Base-by-base conservation (phyloP, 176 grass and related monocot genomes). In the Musa acuminata region DNA sequence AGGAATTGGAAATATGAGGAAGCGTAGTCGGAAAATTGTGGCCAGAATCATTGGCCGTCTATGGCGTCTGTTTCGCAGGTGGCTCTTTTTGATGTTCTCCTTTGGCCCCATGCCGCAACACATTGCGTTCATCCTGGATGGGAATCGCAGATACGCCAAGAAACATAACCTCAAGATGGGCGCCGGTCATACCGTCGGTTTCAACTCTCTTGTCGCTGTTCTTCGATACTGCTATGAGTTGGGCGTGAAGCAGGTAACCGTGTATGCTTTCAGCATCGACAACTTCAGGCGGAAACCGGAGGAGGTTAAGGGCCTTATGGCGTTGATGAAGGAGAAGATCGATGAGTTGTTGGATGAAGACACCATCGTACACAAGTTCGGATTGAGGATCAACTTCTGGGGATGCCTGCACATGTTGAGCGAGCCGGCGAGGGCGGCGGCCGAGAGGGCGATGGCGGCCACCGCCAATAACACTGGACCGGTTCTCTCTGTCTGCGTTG, bases 251-350 rank as follows among this genome's bases (percentile, higher is more conserved):
- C 88, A 82, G 71, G 81, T 90, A 0, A 93, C 85, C 0, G 81
- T 97, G 0, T 97, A 97, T 5, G 90, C 93, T 59, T 97, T 97
- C 49, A 93, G 93, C 72, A 97, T 88, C 23, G 93, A 97, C 52
- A 97, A 97, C 62, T 97, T 97, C 43, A 93, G 83, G 16, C 74
- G 93, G 17, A 82, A 84, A 14, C 85, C 90, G 8, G 76, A 49
- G 21, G 93, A 93, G 52, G 90, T 93, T 10, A 74, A 81, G 19
- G 35, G 79, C 24, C 84, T 97, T 69, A 93, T 97, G 93, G 76
- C 88, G 71, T 67, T 93, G 14, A 88, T 97, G 87, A 86, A 86
- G 73, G 83, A 90, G 55, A 97, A 97, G 66, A 88, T 97, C 62
- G 89, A 87, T 0, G 82, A 93, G 26, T 29, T 97, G 13, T 27